Conservation (phyloP, 805 yeast genomes). For the Zygosaccharomyces lentus region DNA sequence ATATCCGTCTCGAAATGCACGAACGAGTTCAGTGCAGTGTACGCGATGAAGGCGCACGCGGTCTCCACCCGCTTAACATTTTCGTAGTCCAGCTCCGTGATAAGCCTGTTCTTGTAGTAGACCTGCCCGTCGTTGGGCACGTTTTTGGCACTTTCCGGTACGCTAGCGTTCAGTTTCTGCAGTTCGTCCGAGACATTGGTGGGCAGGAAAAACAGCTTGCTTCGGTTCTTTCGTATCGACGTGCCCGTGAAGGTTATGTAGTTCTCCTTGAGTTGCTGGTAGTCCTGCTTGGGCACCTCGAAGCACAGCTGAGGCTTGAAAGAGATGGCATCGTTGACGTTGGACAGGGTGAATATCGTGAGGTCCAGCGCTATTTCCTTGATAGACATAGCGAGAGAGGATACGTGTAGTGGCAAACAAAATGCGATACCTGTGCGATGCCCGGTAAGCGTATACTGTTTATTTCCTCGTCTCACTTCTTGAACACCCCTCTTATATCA, state of each 20-base stretch:
- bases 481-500: neutral
- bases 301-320: slow-evolving; percentile 27
- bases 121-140: slow-evolving; percentile 19
- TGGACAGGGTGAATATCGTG: slow-evolving; percentile 23
- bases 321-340: slow-evolving; percentile 26
- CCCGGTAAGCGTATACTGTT: neutral
- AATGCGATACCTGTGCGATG: neutral
- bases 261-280: slow-evolving; percentile 19
- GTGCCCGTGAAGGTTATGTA: slow-evolving; percentile 28
- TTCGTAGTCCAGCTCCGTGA: slow-evolving; percentile 24
- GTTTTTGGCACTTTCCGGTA: slow-evolving; percentile 23
- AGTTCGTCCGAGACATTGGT: slow-evolving; percentile 26
- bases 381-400: slow-evolving; percentile 10
- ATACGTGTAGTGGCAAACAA: neutral
- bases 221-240: slow-evolving; percentile 24
- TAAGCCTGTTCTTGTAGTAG: slow-evolving; percentile 25
- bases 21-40: slow-evolving; percentile 23
- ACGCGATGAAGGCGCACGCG: slow-evolving; percentile 25
- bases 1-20: slow-evolving; percentile 21
- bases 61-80: slow-evolving; percentile 25
- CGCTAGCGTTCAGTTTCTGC: slow-evolving; percentile 24
- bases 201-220: slow-evolving; percentile 23
- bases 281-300: slow-evolving; percentile 25
- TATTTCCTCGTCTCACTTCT: neutral
- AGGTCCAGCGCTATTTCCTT: slow-evolving; percentile 24